phyloP scores from a whole-genome alignment of 495 filamentous ascomycete genomes.

The Niebla homalea region DNA sequence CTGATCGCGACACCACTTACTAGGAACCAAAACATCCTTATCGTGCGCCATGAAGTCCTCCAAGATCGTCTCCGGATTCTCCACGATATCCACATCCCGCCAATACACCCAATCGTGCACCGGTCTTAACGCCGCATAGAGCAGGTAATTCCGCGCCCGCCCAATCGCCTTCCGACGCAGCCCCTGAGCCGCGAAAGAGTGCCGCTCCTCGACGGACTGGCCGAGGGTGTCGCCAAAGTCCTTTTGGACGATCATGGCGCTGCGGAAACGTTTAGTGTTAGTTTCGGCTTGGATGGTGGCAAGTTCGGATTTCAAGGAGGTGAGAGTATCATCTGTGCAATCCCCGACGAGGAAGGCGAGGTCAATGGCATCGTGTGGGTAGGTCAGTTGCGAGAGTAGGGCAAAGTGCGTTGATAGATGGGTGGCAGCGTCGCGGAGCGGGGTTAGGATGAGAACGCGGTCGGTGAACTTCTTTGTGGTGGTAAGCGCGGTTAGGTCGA shows the following conservation, averaged over 20 bases:
- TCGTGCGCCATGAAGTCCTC: slow-evolving; percentile 74
- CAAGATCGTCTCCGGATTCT: slow-evolving; percentile 56
- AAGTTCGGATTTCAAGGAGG: slow-evolving; percentile 49
- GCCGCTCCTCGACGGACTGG: slow-evolving; percentile 55
- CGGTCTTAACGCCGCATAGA: slow-evolving; percentile 53
- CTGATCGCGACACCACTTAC: slow-evolving; percentile 33
- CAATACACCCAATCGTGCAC: slow-evolving; percentile 82
- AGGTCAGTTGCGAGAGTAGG: slow-evolving; percentile 57
- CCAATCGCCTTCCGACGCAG: slow-evolving; percentile 66
- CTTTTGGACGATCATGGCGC: slow-evolving; percentile 56
- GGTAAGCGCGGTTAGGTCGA: slow-evolving; percentile 5
- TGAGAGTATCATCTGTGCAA: slow-evolving; percentile 59
- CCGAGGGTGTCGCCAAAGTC: slow-evolving; percentile 51
- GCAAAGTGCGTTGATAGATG: slow-evolving; percentile 64
- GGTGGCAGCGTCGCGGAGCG: slow-evolving; percentile 57
- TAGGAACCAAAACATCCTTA: slow-evolving; percentile 64
- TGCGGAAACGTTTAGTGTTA: slow-evolving; percentile 50
- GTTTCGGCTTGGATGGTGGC: slow-evolving; percentile 54
- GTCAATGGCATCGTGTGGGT: slow-evolving; percentile 70
- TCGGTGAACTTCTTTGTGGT: neutral
- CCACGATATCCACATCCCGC: slow-evolving; percentile 72
- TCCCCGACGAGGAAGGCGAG: slow-evolving; percentile 70
- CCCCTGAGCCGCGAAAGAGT: slow-evolving; percentile 59
- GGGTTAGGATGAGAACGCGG: slow-evolving; percentile 53
- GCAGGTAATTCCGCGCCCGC: slow-evolving; percentile 60